A percentile compares a stretch with the other conserved stretches of the same genome.
These are phyloP conservation scores for Cladosporium cucumerinum DNA, from an alignment of 2,329 filamentous ascomycete species.

Conservation along the genomic window DNA sequence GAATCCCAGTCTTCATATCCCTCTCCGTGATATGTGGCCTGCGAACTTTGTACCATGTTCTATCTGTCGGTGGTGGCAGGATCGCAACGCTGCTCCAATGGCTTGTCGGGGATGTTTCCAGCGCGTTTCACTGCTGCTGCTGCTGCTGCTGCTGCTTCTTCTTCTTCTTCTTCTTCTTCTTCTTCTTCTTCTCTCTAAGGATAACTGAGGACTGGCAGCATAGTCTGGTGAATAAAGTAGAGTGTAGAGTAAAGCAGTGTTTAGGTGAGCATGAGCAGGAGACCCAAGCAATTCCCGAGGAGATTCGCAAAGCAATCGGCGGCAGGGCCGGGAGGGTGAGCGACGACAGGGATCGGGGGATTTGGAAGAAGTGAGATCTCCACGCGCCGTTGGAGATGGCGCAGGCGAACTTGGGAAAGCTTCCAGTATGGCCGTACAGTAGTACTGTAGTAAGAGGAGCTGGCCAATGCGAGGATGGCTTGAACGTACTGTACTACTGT, in stretches of 20 bases:
- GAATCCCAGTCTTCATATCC: constrained; percentile 13
- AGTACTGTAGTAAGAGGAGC: neutral
- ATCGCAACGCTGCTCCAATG: neutral
- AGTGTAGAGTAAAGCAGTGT: neutral
- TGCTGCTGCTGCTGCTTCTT: too few species aligned
- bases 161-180: too few species aligned
- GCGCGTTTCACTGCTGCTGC: constrained; percentile 9
- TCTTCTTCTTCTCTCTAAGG: neutral
- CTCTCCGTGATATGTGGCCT: constrained; percentile 13
- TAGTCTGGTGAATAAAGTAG: neutral
- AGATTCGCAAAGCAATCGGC: neutral
- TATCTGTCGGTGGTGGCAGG: neutral
- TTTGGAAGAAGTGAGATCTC: constrained; percentile 4
- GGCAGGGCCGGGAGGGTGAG: constrained; percentile 4
- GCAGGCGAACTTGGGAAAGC: neutral
- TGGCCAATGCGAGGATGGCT: neutral
- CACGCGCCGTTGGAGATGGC: constrained; percentile 14
- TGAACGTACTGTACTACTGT: too few species aligned
- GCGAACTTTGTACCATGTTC: constrained; percentile 15
- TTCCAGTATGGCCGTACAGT: neutral
- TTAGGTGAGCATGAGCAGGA: neutral
- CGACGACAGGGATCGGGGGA: constrained; percentile 9
- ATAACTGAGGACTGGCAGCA: neutral
- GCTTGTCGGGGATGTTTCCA: neutral
- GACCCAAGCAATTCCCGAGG: neutral